A percentile compares a stretch with the other conserved stretches of the same genome.
Evolutionary conservation across 371 early-diverging fungal genomes (phyloP).

Genomic region (Fennellomyces sp.): DNA sequence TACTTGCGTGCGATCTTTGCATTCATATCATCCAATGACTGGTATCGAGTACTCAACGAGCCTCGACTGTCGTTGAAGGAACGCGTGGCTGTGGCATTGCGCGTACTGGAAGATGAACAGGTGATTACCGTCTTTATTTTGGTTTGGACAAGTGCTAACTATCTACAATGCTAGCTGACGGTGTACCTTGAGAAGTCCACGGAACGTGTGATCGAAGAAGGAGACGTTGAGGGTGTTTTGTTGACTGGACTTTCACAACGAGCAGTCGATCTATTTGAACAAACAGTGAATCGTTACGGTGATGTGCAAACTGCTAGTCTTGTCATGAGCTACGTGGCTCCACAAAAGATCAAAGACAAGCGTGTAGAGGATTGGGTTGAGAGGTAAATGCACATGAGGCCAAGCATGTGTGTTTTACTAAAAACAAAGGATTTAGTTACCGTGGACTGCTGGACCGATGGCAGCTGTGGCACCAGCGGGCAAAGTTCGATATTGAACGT

Average conservation of each 20-base stretch:
- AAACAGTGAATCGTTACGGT: conserved; percentile 82
- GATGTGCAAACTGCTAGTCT: conserved; percentile 92
- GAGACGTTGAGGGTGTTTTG: conserved; percentile 76
- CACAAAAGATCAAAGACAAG: conserved; percentile 60
- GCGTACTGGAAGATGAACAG: conserved; percentile 76
- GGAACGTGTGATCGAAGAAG: conserved; percentile 50
- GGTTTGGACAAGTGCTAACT: background rate
- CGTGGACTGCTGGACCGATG: conserved; percentile 86
- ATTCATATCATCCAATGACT: conserved; percentile 75
- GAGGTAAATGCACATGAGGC: too few species aligned
- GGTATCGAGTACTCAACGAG: conserved; percentile 70
- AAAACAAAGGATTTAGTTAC: conserved; percentile 54
- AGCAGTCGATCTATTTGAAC: conserved; percentile 71
- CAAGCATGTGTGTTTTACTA: too few species aligned
- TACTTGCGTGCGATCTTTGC: conserved; percentile 81
- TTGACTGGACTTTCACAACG: conserved; percentile 73
- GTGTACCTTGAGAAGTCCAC: conserved; percentile 54
- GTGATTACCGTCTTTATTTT: conserved; percentile 25
- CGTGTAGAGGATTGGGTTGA: conserved; percentile 84
- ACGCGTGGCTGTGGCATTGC: conserved; percentile 76
- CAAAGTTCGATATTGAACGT: conserved; percentile 87
- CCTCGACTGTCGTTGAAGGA: conserved; percentile 68
- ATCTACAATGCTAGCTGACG: conserved; percentile 41
- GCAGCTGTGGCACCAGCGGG: conserved; percentile 84
- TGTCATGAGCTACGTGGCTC: conserved; percentile 64